phyloP scores from a whole-genome alignment of 2,329 filamentous ascomycete genomes.

The Trichoderma gracile region DNA sequence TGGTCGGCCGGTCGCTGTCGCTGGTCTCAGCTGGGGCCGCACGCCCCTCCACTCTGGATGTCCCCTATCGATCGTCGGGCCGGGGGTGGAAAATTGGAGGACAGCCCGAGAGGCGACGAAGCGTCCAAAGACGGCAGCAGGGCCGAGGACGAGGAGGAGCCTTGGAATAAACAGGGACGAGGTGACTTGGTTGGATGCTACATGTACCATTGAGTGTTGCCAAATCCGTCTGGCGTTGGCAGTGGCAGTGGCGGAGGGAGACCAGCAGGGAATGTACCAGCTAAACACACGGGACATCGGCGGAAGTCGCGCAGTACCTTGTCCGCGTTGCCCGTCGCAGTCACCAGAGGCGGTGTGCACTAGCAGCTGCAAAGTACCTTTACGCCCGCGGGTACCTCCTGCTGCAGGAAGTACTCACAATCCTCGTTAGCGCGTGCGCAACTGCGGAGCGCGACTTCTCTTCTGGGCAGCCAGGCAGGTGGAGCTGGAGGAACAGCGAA shows the following conservation, averaged over 20 bases:
- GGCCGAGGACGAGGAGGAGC: conserved; percentile 26
- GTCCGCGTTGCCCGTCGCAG: neutral
- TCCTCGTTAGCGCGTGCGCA: neutral
- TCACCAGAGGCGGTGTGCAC: neutral
- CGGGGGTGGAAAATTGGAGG: conserved; percentile 19
- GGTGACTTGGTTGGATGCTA: neutral
- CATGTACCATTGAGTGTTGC: too few species aligned
- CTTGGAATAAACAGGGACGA: neutral
- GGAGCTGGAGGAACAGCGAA: neutral
- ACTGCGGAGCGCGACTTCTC: conserved; percentile 1
- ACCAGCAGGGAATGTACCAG: too few species aligned
- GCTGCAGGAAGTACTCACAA: neutral
- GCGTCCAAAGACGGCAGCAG: conserved; percentile 6
- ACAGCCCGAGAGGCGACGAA: neutral
- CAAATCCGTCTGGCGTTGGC: too few species aligned
- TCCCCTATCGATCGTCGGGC: conserved; percentile 25
- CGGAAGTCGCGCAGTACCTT: too few species aligned
- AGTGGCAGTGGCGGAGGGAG: neutral
- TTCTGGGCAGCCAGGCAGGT: conserved; percentile 15
- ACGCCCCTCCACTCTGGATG: conserved; percentile 8
- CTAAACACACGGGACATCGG: too few species aligned
- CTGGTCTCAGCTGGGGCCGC: conserved; percentile 27
- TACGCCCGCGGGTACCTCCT: neutral
- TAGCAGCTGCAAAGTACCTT: too few species aligned
- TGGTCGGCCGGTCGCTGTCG: too few species aligned